Evolutionary conservation across 176 grass and related monocot species (phyloP), one percentile per base, ranked within the genome.

Genomic region (Cymbopogon citratus): DNA sequence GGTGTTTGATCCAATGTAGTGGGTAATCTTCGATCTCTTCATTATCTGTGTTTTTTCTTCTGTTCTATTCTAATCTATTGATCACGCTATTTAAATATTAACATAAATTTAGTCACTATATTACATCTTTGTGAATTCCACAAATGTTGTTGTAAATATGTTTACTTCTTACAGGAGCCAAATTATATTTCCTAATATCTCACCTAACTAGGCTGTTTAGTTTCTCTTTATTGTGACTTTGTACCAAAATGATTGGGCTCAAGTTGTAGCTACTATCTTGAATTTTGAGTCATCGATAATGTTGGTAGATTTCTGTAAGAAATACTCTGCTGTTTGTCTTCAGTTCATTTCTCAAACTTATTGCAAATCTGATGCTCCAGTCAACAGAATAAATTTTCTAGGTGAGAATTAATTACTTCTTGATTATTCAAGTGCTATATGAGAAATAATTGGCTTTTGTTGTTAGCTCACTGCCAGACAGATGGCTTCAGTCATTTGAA

Each of bases 11-110:
- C 23, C 26, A 28, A 29, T 9, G 6, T 25, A 52, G 43, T 31
- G n/a, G 84, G 84, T 80, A 86, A 80, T 41, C 16, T 74, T 38
- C 18, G 16, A 7, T 56, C 34, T 49, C 45, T 51, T 41, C 11
- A 44, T 25, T n/a, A 23, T 57, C 19, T 57, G n/a, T 23, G 52
- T 23, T 57, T 57, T 23, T 57, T 57, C 52, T 57, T 57, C 21
- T 82, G 9, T 33, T 63, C 21, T 57, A 52, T n/a, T 62, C 19
- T 52, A 56, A 56, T 56, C 5, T 8, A 31, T 46, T 3, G 5
- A 24, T 19, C 59, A 67, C 54, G 26, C 54, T 63, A 19, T 46
- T 48, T 73, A 81, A 21, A 3, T n/a, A 41, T 23, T 14, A 66
- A 34, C 34, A 9, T 36, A 19, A 9, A 33, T 35, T 34, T 18